These are phyloP conservation scores for Inga laurina DNA, from an alignment of 306 rosid genomes.

Conservation along the genomic window DNA sequence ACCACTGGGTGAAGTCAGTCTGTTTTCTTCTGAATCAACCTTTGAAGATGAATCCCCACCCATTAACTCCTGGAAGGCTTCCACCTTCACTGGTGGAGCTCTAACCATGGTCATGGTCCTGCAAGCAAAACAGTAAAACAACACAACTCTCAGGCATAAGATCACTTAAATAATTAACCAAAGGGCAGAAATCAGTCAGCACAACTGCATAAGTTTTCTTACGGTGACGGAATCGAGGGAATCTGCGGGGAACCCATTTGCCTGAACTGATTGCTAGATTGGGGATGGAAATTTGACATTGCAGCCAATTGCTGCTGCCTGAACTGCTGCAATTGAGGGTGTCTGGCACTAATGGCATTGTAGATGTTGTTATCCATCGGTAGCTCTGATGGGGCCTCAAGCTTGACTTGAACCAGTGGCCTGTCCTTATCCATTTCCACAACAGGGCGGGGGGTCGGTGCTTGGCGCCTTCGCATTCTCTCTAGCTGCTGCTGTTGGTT, in stretches of 20 bases:
- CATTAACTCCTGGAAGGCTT: constrained; percentile 88
- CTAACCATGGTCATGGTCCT: constrained; percentile 72
- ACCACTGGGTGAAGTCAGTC: constrained; percentile 69
- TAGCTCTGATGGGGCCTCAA: constrained; percentile 70
- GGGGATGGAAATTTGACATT: constrained; percentile 63
- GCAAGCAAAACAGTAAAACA: constrained; percentile 32
- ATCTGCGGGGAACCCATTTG: constrained; percentile 67
- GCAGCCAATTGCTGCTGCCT: constrained; percentile 84
- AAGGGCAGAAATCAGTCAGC: constrained; percentile 26
- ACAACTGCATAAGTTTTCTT: constrained; percentile 37
- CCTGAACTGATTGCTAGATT: constrained; percentile 65
- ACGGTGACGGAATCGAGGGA: constrained; percentile 76
- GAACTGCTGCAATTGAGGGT: constrained; percentile 78
- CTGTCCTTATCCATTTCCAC: constrained; percentile 76
- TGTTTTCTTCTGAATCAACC: constrained; percentile 82
- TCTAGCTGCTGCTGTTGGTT: constrained; percentile 57
- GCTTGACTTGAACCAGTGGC: constrained; percentile 86
- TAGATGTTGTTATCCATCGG: constrained; percentile 63
- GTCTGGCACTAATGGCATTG: constrained; percentile 53
- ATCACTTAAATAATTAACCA: not conserved
- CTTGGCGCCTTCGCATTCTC: constrained; percentile 62
- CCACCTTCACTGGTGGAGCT: constrained; percentile 96
- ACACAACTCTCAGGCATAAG: constrained; percentile 5
- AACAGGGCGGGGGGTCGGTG: constrained; percentile 58
- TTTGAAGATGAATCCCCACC: constrained; percentile 81